Evolutionary conservation across 768 basidiomycete genomes (phyloP), one percentile per base, ranked within the genome.

Genomic region (Crucibulum laeve): DNA sequence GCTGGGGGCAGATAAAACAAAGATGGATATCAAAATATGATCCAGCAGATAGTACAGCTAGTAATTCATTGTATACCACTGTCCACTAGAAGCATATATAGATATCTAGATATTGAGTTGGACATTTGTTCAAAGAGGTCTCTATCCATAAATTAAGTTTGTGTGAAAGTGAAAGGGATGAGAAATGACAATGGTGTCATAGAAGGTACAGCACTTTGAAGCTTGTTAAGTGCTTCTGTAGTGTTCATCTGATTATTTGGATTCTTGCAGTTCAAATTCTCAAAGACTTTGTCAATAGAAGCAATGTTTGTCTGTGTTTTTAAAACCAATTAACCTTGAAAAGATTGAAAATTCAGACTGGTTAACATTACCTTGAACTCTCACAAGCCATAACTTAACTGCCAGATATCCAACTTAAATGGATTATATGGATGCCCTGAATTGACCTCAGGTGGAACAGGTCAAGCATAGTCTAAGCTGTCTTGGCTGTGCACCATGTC

Each of bases 321-420:
- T 8, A 37, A 37, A 21, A 15, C 8, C 17, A 18, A 15, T 10
- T 15, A 21, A 11, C 8, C 36, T 21, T 18, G 10, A 18, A 8
- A 17, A 37, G 10, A 21, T 10, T n/a, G 19, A 11, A 11, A 37
- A 10, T 10, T 10, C 11, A 10, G 10, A 11, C 10, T 10, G 10
- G 19, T 14, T 43, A n/a, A n/a, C n/a, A n/a, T 22, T 38, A 56
- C 54, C 49, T 40, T 49, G 19, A 58, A 44, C 28, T 51, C 26
- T 15, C 22, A 14, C 10, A 58, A 47, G 26, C 47, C 52, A 2
- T 4, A 47, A 4, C 45, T 55, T 3, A 61, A 37, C 39, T 64
- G 61, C 63, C 63, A 61, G 0, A 63, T 45, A 50, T 61, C 60
- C 18, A 60, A 38, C 38, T 59, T 59, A 42, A 59, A 63, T 2